phyloP scores from a whole-genome alignment of 2,329 filamentous ascomycete species.

The Xylariaceae sp. region DNA sequence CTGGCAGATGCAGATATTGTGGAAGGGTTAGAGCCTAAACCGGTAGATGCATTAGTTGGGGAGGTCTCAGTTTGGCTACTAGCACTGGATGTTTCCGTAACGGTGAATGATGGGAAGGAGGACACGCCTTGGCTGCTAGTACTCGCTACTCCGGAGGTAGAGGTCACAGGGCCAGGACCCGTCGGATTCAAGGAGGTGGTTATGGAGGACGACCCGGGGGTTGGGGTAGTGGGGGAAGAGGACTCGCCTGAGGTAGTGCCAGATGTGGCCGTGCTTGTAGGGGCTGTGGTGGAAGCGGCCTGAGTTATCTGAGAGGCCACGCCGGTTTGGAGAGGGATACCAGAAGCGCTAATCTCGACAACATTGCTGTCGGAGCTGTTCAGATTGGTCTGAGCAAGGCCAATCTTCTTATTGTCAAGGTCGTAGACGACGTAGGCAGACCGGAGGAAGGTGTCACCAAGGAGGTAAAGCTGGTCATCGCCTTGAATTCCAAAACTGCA shows the following conservation, averaged over 20 bases:
- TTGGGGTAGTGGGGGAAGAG: background rate
- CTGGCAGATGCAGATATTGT: no score
- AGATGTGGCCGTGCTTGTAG: constrained; percentile 11
- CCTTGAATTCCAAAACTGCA: constrained; percentile 55
- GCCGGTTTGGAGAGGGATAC: constrained; percentile 43
- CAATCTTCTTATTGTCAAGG: constrained; percentile 46
- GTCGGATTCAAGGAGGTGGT: constrained; percentile 4
- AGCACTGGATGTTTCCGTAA: constrained; percentile 8
- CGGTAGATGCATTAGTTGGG: no score
- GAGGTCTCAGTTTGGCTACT: no score
- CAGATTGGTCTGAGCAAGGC: constrained; percentile 50
- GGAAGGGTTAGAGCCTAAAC: no score
- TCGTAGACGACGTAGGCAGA: constrained; percentile 55
- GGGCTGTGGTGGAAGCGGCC: constrained; percentile 21
- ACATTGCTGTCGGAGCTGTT: constrained; percentile 42
- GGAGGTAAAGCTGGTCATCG: constrained; percentile 37
- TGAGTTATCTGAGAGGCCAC: constrained; percentile 35
- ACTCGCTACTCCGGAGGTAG: no score
- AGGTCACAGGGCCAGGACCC: no score
- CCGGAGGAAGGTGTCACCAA: constrained; percentile 46
- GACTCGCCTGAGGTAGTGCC: constrained; percentile 6
- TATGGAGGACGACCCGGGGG: background rate
- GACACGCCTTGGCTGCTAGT: no score
- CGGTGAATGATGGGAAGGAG: background rate
- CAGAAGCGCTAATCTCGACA: constrained; percentile 41